Conservation (phyloP, 2,329 filamentous ascomycete genomes). For the Colletotrichum zoysiae region DNA sequence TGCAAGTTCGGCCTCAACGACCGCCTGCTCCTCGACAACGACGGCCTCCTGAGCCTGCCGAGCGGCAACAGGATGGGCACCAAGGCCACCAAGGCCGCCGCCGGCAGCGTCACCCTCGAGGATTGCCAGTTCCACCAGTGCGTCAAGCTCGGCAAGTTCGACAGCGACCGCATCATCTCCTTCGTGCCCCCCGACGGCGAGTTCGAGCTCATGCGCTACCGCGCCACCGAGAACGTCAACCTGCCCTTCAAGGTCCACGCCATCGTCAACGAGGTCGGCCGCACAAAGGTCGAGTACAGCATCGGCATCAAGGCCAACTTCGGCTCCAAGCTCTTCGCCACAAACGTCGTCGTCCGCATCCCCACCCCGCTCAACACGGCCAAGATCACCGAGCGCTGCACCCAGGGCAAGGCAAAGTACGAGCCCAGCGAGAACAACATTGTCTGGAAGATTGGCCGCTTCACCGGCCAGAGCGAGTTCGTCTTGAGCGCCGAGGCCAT, state of each 20-base stretch:
- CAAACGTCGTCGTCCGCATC: slow-evolving; percentile 93
- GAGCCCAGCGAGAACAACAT: slow-evolving; percentile 98
- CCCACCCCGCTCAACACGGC: slow-evolving; percentile 97
- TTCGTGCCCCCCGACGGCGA: slow-evolving; percentile 98
- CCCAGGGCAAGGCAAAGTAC: slow-evolving; percentile 97
- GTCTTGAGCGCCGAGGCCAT: slow-evolving; percentile 94
- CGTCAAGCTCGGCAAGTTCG: slow-evolving; percentile 96
- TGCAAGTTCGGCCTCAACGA: slow-evolving; percentile 99
- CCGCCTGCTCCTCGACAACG: slow-evolving; percentile 87
- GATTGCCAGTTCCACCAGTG: slow-evolving; percentile 99
- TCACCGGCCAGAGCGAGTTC: slow-evolving; percentile 97
- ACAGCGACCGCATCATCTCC: slow-evolving; percentile 95
- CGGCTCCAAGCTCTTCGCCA: slow-evolving; percentile 94
- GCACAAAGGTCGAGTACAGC: slow-evolving; percentile 98
- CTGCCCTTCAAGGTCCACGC: slow-evolving; percentile 98
- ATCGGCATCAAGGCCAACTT: slow-evolving; percentile 98
- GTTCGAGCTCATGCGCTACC: slow-evolving; percentile 98
- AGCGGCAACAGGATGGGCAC: slow-evolving; percentile 83
- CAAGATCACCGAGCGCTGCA: slow-evolving; percentile 90
- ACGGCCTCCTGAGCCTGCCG: slow-evolving; percentile 73
- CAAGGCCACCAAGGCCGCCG: slow-evolving; percentile 94
- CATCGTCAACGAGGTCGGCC: slow-evolving; percentile 97
- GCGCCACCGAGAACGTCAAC: slow-evolving; percentile 98
- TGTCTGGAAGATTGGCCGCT: slow-evolving; percentile 98
- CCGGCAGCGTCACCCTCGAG: slow-evolving; percentile 94